Conservation (phyloP, 2,329 filamentous ascomycete genomes). For the Ophiostoma fasciatum region DNA sequence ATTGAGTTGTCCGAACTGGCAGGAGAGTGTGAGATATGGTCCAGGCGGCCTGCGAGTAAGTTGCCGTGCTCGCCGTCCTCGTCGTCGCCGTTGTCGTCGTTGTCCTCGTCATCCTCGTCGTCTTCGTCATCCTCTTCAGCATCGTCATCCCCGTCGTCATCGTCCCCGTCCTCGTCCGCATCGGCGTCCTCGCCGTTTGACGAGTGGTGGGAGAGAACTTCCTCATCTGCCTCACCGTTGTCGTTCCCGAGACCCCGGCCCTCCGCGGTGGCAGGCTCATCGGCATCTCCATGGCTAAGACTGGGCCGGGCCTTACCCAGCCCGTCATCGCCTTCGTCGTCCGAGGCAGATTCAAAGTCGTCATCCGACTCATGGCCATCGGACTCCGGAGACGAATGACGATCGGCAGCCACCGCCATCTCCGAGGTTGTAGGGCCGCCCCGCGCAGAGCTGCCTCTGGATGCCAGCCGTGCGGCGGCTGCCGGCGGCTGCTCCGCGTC, state of each 20-base stretch:
- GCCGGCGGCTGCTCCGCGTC: slow-evolving; percentile 20
- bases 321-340: slow-evolving; percentile 14
- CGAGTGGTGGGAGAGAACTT: slow-evolving; percentile 1
- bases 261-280: not conserved
- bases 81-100: slow-evolving; percentile 33
- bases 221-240: slow-evolving; percentile 10
- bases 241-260: not conserved
- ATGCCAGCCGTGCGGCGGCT: not conserved
- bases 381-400: not conserved
- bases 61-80: no score
- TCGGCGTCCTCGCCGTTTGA: slow-evolving; percentile 14
- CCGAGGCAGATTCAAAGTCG: not conserved
- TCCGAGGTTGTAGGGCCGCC: not conserved
- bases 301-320: not conserved
- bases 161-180: slow-evolving; percentile 18
- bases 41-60: slow-evolving; percentile 28
- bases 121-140: slow-evolving; percentile 23
- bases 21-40: slow-evolving; percentile 52
- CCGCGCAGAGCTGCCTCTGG: not conserved
- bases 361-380: not conserved
- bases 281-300: not conserved
- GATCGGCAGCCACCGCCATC: no score
- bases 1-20: slow-evolving; percentile 51
- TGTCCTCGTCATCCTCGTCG: slow-evolving; percentile 37
- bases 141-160: slow-evolving; percentile 23